Evolutionary conservation across 2,329 filamentous ascomycete species (phyloP), one percentile per base, ranked within the genome.

Genomic region (Monosporascus sp.): DNA sequence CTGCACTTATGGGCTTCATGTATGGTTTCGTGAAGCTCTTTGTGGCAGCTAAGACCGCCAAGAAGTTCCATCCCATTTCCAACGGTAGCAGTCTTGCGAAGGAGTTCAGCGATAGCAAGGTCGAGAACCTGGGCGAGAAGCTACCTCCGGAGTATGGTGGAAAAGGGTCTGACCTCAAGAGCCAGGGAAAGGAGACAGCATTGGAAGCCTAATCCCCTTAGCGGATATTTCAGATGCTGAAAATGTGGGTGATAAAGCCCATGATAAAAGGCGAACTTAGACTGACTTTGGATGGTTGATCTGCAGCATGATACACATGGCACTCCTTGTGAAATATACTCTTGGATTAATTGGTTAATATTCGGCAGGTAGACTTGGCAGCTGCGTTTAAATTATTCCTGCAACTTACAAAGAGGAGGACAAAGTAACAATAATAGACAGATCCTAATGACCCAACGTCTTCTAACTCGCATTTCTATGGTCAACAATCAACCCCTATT

Each of bases 1-100:
- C 93, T 0, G 73, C 86, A 52, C 78, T 97, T 64, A 97, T 97
- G 92, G 89, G 90, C 53, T 97, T 92, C 79, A 81, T 91, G 68
- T 91, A 88, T 69, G 76, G 78, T 20, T 79, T 86, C 51, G 86
- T 91, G 76, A 91, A 91, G 75, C 72, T 89, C 18, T 87, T 92
- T 68, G 76, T 91, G 44, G 84, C 86, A 31, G 78, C 84, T 49
- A 86, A 87, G 65, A 91, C 88, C 1, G 79, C 88, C 60, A 86
- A 86, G 74, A 91, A 91, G 68, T 90, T 91, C 72, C 87, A 90
- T 65, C 88, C 88, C 46, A 84, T 92, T 74, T 78, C 80, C 58
- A 89, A 88, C 62, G 91, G 92, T 22, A 81, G 74, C 44, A 83
- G 82, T 53, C 76, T 97, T 49, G 84, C 83, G 18, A 75, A 75